A percentile compares a stretch with the other conserved stretches of the same genome.
Conservation (phyloP, 148 eudicot species). For the Fagopyrum esculentum region DNA sequence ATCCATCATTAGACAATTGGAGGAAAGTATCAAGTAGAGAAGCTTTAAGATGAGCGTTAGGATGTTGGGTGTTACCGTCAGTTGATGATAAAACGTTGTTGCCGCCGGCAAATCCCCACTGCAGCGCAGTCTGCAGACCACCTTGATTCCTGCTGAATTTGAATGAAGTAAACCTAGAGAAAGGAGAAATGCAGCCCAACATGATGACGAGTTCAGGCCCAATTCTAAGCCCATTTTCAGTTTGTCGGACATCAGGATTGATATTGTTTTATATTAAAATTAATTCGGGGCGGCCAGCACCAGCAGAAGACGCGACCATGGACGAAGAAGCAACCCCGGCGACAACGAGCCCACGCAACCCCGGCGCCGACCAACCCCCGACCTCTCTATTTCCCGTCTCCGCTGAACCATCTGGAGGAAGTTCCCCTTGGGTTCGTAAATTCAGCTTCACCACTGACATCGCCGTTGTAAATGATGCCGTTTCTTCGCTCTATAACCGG, state of each 20-base stretch:
- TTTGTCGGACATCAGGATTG: background rate
- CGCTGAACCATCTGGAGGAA: background rate
- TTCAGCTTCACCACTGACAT: constrained; percentile 72
- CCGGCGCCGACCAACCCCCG: constrained; percentile 4
- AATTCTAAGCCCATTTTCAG: background rate
- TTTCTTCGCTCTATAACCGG: constrained; percentile 24
- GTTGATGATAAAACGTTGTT: too few relatives aligned
- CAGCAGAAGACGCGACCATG: background rate
- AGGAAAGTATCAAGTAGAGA: too few relatives aligned
- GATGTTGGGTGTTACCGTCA: too few relatives aligned
- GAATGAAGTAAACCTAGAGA: background rate
- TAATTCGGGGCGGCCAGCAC: background rate
- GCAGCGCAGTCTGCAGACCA: too few relatives aligned
- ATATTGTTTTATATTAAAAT: too few relatives aligned
- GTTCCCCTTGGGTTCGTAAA: constrained; percentile 44
- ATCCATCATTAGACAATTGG: too few relatives aligned
- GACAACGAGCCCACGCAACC: background rate
- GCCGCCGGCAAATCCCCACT: too few relatives aligned
- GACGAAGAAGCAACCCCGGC: background rate
- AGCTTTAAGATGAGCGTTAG: too few relatives aligned
- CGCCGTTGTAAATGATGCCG: constrained; percentile 41
- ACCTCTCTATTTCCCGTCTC: constrained; percentile 25
- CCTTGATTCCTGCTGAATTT: too few relatives aligned
- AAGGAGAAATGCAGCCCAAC: background rate
- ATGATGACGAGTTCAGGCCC: background rate